These are phyloP conservation scores for Cicer pinnatifidum DNA, from an alignment of 306 rosid species.

Conservation along the genomic window DNA sequence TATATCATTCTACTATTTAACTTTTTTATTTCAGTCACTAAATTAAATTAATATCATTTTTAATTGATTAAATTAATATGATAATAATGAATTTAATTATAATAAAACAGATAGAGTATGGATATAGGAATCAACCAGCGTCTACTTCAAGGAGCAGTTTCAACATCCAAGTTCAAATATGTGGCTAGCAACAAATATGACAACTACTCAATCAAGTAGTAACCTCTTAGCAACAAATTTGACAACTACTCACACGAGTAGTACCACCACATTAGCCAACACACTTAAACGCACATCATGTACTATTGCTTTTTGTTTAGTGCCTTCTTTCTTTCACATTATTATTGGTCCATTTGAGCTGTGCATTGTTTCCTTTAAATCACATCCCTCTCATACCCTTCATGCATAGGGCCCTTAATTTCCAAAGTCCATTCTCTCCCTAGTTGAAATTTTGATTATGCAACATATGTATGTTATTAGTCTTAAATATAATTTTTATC, in stretches of 20 bases:
- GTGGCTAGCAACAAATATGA: conserved; percentile 12
- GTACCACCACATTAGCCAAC: conserved; percentile 17
- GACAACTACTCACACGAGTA: conserved; percentile 19
- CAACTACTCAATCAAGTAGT: not conserved
- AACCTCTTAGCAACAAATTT: not conserved
- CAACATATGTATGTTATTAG: too few relatives aligned
- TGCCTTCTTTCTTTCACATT: conserved; percentile 1
- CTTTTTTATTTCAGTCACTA: too few relatives aligned
- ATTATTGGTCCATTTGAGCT: not conserved
- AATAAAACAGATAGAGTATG: too few relatives aligned
- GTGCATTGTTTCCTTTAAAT: not conserved
- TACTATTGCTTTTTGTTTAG: not conserved
- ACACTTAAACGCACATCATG: not conserved
- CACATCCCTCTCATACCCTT: not conserved
- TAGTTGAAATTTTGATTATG: not conserved
- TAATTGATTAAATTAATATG: too few relatives aligned
- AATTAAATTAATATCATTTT: too few relatives aligned
- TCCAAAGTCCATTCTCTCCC: not conserved
- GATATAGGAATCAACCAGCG: not conserved
- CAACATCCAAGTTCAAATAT: conserved; percentile 7
- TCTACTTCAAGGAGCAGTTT: not conserved
- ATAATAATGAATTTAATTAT: not conserved
- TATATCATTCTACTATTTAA: too few relatives aligned
- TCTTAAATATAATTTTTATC: too few relatives aligned
- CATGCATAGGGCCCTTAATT: not conserved